These are phyloP conservation scores for Candida coquimbonensis DNA, from an alignment of 805 yeast genomes.

Conservation along the genomic window DNA sequence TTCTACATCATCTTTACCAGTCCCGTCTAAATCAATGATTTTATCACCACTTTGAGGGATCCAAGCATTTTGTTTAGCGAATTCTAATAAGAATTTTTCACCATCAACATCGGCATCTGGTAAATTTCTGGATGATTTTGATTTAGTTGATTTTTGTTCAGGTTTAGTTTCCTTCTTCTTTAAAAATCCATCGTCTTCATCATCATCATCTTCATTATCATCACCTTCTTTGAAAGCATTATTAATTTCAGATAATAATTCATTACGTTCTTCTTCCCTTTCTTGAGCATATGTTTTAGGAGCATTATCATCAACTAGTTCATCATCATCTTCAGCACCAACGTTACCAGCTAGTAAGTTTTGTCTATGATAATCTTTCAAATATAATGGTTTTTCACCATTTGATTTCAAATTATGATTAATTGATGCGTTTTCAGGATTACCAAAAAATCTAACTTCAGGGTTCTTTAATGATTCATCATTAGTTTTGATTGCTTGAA, in stretches of 20 bases:
- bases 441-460: conserved; percentile 67
- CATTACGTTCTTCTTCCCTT: conserved; percentile 66
- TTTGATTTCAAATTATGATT: conserved; percentile 17
- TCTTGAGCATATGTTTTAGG: conserved; percentile 69
- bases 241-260: conserved; percentile 73
- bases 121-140: conserved; percentile 28
- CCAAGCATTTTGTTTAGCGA: conserved; percentile 81
- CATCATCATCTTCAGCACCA: conserved; percentile 43
- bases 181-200: conserved; percentile 41
- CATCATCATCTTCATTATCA: conserved; percentile 34
- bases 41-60: conserved; percentile 65
- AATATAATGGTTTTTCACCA: conserved; percentile 65
- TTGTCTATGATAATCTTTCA: conserved; percentile 90
- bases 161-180: conserved; percentile 43
- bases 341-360: conserved; percentile 58
- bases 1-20: conserved; percentile 60
- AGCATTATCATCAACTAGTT: conserved; percentile 40
- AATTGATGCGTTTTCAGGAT: conserved; percentile 38
- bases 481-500: conserved; percentile 60
- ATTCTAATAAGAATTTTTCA: conserved; percentile 66
- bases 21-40: conserved; percentile 41
- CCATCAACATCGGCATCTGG: conserved; percentile 64
- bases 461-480: conserved; percentile 63
- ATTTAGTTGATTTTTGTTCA: conserved; percentile 13
- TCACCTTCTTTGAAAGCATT: conserved; percentile 49